Evolutionary conservation across 2,329 filamentous ascomycete species (phyloP), one percentile per base, ranked within the genome.

Genomic region (Grosmannia huntii): DNA sequence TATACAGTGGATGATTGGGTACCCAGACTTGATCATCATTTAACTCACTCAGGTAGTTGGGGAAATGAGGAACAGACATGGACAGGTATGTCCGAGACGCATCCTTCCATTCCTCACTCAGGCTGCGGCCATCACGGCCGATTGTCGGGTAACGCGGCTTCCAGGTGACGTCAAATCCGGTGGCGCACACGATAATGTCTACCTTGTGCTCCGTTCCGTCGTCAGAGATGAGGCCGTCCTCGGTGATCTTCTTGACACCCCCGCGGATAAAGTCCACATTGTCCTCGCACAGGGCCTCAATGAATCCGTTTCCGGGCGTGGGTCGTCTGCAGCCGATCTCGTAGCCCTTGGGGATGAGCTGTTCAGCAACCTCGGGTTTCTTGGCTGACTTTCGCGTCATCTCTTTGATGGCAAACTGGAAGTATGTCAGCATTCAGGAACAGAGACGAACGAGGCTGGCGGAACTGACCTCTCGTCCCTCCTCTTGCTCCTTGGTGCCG

Each of bases 131-230:
- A 70, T 63, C 21, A 71, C 68, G 12, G 75, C 77, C 19, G 36
- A 76, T 66, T 31, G 80, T 66, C 0, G 77, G 76, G 62, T 78
- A 81, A 1, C 74, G 71, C 7, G 78, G 77, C 11, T 70, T 65
- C 64, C 79, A 81, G 3, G 75, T 77, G 5, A 73, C 75, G 64
- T 81, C 73, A 62, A 80, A 82, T 2, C 79, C 78, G 0, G 78
- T 81, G 19, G 79, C 79, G 58, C 78, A 80, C 55, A 83, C 71
- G 23, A 84, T 74, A 7, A 73, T 72, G 64, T 84, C 81, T n/a
- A 80, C 74, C 31, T 76, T 71, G 55, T 78, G 67, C 21, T 75
- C 66, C 36, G 72, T 64, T 23, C 76, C 78, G 5, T 73, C 72
- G 1, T 69, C 69, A 28, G 79, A 68, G 64, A 75, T 66, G 55